Base-by-base conservation (phyloP, 177 flowering plant species). In the Vitis hybrid region DNA sequence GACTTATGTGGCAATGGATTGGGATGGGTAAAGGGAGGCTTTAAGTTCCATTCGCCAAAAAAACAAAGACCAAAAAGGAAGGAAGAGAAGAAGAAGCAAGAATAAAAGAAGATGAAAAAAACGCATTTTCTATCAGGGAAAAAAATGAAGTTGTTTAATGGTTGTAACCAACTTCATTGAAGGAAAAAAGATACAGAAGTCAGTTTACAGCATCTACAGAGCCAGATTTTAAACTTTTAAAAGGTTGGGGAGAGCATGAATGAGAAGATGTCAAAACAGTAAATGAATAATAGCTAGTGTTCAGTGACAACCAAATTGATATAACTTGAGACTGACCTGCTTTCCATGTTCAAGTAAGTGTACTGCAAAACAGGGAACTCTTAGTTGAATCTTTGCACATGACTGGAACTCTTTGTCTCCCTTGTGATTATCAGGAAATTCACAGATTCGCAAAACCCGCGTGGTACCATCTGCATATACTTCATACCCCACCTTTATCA, bases 381-480 rank as follows among this genome's bases (percentile, higher is more conserved):
- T 85, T 49, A 93, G 70, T 70, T 79, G 82, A 68, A 87, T 74
- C 75, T 86, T 95, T 67, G 81, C 66, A 76, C 71, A 66, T 62
- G 91, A 83, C 21, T 72, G 77, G 49, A 74, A 57, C 16, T 57
- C 66, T 64, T 51, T 67, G 54, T 78, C 82, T 64, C 55, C 81
- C 75, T 79, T 85, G 40, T 54, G 76, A 62, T 85, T 79, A 56
- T 72, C 84, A 70, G 83, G 70, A 70, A 75, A 78, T 72, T 83
- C 90, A 79, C 85, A 91, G 72, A 95, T 82, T 52, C 89, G 84
- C 70, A 95, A 72, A 73, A 95, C 91, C 58, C 99, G 81, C 48
- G 94, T 89, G 2, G 86, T 77, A 64, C 99, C 99, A 76, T 93
- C 96, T 52, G 97, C 90, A 83, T 83, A 90, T 59, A 95, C 85